Conservation (phyloP, 805 yeast genomes). For the Wickerhamiella musiphila region DNA sequence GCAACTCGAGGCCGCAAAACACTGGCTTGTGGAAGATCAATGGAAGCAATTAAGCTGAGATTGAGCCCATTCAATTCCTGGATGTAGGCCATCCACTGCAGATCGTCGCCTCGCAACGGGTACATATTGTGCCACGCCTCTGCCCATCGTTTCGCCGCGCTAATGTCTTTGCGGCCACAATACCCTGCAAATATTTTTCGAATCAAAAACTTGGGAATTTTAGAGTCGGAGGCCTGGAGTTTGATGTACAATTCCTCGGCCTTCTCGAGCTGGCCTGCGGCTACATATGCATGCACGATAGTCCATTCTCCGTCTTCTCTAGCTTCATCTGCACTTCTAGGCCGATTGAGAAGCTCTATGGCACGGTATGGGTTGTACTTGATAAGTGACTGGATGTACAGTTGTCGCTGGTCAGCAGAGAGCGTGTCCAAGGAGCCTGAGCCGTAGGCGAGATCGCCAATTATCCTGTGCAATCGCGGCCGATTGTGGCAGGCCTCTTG, state of each 20-base stretch:
- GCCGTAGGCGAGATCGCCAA: too few species aligned
- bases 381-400: conserved; percentile 2
- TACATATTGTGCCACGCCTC: conserved; percentile 6
- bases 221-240: neutral
- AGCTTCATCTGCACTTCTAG: conserved; percentile 2
- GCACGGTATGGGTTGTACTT: conserved; percentile 7
- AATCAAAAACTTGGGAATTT: neutral
- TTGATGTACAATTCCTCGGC: conserved; percentile 7
- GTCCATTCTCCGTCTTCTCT: too few species aligned
- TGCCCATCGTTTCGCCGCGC: conserved; percentile 5
- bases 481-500: too few species aligned
- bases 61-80: neutral
- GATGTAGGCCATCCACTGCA: conserved; percentile 9
- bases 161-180: neutral
- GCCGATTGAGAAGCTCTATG: conserved; percentile 5
- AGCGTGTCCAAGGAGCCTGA: too few species aligned
- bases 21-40: too few species aligned
- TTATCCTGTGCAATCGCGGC: too few species aligned
- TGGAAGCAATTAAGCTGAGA: too few species aligned
- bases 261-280: conserved; percentile 5
- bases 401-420: too few species aligned
- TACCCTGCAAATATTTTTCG: conserved; percentile 3
- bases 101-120: conserved; percentile 8
- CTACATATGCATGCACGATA: conserved; percentile 7
- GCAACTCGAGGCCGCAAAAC: too few species aligned